Evolutionary conservation across 805 yeast species (phyloP).

Genomic region (Suhomyces tanzawaensis): DNA sequence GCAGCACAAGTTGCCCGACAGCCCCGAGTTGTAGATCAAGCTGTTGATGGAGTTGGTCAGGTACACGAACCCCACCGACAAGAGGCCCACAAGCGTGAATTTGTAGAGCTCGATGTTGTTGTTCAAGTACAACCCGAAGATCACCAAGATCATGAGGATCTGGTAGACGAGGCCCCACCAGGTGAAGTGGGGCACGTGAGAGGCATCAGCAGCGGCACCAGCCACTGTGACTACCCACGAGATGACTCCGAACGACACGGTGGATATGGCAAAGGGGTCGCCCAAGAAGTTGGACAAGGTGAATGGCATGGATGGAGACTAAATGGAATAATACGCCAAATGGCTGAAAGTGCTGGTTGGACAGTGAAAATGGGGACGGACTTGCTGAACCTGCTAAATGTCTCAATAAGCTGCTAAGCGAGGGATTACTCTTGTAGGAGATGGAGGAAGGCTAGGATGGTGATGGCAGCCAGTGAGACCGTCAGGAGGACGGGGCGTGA

Average conservation of each 20-base stretch:
- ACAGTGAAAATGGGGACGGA: no score
- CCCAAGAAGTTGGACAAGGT: conserved; percentile 54
- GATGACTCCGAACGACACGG: conserved; percentile 67
- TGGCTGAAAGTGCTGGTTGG: no score
- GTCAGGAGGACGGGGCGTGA: no score
- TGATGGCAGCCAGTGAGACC: no score
- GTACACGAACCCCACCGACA: conserved; percentile 77
- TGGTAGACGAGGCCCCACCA: conserved; percentile 97
- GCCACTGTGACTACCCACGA: conserved; percentile 89
- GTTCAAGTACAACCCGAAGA: conserved; percentile 52
- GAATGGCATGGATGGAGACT: conserved; percentile 28
- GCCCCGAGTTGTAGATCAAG: conserved; percentile 61
- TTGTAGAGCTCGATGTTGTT: conserved; percentile 71
- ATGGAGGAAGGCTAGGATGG: no score
- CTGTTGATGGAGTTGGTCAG: conserved; percentile 80
- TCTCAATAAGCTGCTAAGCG: no score
- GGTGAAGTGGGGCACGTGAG: conserved; percentile 70
- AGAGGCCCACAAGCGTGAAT: conserved; percentile 50
- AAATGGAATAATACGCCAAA: neutral
- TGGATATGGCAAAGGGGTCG: conserved; percentile 86
- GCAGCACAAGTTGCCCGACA: conserved; percentile 74
- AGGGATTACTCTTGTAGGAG: no score
- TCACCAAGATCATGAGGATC: conserved; percentile 53
- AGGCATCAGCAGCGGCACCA: conserved; percentile 54
- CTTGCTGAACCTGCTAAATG: no score